Percentiles rank a stretch among this genome's conserved stretches.
Evolutionary conservation across 306 rosid species (phyloP).

Genomic region (Begonia peltatifolia): DNA sequence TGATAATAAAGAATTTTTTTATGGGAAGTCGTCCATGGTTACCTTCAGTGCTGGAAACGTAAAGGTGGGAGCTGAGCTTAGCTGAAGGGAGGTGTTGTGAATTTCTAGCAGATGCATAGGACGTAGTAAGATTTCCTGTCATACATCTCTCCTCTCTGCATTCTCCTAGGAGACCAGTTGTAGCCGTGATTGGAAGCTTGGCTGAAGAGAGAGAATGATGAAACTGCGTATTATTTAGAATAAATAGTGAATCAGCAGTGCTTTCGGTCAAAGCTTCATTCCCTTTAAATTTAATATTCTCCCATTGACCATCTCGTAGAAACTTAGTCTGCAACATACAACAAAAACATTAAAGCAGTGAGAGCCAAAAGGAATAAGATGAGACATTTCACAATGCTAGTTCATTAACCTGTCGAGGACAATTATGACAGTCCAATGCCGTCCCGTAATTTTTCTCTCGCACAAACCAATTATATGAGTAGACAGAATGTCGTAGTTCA

Average conservation of each 20-base stretch:
- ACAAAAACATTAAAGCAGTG: conserved; percentile 1
- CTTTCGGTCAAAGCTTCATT: conserved; percentile 31
- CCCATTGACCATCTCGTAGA: conserved; percentile 31
- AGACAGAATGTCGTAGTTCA: conserved; percentile 31
- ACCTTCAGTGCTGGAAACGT: conserved; percentile 36
- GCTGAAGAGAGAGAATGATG: conserved; percentile 11
- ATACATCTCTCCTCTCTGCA: conserved; percentile 9
- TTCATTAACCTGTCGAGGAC: conserved; percentile 32
- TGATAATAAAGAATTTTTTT: neutral
- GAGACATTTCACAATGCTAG: neutral
- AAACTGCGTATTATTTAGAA: conserved; percentile 26
- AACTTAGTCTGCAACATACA: conserved; percentile 27
- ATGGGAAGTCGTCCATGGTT: conserved; percentile 14
- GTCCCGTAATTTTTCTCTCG: conserved; percentile 16
- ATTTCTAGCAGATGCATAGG: conserved; percentile 16
- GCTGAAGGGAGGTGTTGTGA: conserved; percentile 18
- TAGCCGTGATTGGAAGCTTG: conserved; percentile 12
- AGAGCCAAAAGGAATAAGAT: conserved; percentile 6
- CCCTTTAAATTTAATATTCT: conserved; percentile 36
- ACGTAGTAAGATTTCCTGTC: conserved; percentile 15
- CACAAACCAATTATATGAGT: conserved; percentile 16
- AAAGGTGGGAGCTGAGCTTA: conserved; percentile 17
- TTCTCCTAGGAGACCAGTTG: conserved; percentile 18
- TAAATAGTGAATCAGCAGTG: conserved; percentile 54
- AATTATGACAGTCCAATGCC: conserved; percentile 19